Evolutionary conservation across 352 stramenopile species (phyloP).

Genomic region (Globisporangium abappressorium): DNA sequence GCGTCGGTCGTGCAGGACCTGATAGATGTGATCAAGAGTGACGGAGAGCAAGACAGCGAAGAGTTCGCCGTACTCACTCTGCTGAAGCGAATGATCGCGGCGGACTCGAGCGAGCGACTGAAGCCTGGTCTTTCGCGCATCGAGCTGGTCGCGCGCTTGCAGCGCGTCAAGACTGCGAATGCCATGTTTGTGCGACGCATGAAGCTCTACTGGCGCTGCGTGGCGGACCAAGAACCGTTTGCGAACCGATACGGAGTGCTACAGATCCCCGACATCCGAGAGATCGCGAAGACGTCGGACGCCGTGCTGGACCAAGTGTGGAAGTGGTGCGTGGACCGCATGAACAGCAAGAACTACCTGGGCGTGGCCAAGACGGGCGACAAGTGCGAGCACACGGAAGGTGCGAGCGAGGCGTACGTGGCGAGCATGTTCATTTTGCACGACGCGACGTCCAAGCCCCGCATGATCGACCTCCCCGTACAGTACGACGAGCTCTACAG

Average conservation of each 20-base stretch:
- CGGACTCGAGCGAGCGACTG: slow-evolving; percentile 53
- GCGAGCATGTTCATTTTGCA: slow-evolving; percentile 89
- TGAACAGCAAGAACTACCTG: slow-evolving; percentile 73
- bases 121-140: slow-evolving; percentile 39
- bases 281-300: slow-evolving; percentile 55
- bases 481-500: slow-evolving; percentile 88
- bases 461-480: slow-evolving; percentile 73
- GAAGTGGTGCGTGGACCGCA: slow-evolving; percentile 84
- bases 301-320: slow-evolving; percentile 73
- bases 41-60: slow-evolving; percentile 36
- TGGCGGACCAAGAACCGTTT: slow-evolving; percentile 35
- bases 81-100: slow-evolving; percentile 54
- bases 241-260: slow-evolving; percentile 17
- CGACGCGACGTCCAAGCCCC: slow-evolving; percentile 49
- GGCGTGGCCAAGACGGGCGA: slow-evolving; percentile 67
- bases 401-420: slow-evolving; percentile 81
- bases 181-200: slow-evolving; percentile 74
- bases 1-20: slow-evolving; percentile 24
- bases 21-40: slow-evolving; percentile 29
- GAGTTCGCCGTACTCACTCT: slow-evolving; percentile 48
- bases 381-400: slow-evolving; percentile 85
- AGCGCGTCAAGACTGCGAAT: slow-evolving; percentile 48
- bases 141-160: slow-evolving; percentile 39
- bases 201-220: slow-evolving; percentile 82
- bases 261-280: slow-evolving; percentile 43